Evolutionary conservation across 192 early-diverging fungal genomes (phyloP).

Genomic region (Dissophora ornata): DNA sequence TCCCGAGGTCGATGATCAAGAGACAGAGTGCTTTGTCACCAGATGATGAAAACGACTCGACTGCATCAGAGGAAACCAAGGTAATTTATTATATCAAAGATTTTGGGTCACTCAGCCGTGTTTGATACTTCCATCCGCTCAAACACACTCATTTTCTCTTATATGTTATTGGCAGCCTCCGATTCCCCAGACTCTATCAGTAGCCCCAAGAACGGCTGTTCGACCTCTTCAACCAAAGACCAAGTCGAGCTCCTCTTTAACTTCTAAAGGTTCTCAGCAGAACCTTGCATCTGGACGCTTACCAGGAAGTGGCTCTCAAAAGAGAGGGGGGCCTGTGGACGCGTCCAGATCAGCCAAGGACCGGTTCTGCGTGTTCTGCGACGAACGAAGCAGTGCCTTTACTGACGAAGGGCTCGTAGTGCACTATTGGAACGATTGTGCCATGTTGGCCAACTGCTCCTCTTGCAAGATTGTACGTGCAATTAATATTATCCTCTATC

Average conservation of each 20-base stretch:
- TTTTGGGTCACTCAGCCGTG: too few relatives aligned
- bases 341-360: slow-evolving; percentile 8
- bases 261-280: background rate
- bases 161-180: background rate
- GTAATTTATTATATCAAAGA: too few relatives aligned
- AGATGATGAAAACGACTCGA: slow-evolving; percentile 49
- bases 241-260: background rate
- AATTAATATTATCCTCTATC: too few relatives aligned
- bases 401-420: slow-evolving; percentile 76
- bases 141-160: too few relatives aligned
- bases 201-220: background rate
- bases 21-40: slow-evolving; percentile 28
- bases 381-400: slow-evolving; percentile 68
- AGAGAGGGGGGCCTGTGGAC: background rate
- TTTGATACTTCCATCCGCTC: too few relatives aligned
- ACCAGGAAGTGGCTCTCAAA: slow-evolving; percentile 2
- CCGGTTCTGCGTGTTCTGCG: slow-evolving; percentile 82
- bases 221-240: slow-evolving; percentile 2
- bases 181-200: background rate
- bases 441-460: slow-evolving; percentile 75
- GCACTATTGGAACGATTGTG: slow-evolving; percentile 85
- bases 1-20: slow-evolving; percentile 26
- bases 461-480: slow-evolving; percentile 74
- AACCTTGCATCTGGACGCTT: background rate
- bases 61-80: slow-evolving; percentile 39